A percentile compares a stretch with the other conserved stretches of the same genome.
phyloP scores from a whole-genome alignment of 768 basidiomycete species.

The Cystofilobasidium bisporidii region DNA sequence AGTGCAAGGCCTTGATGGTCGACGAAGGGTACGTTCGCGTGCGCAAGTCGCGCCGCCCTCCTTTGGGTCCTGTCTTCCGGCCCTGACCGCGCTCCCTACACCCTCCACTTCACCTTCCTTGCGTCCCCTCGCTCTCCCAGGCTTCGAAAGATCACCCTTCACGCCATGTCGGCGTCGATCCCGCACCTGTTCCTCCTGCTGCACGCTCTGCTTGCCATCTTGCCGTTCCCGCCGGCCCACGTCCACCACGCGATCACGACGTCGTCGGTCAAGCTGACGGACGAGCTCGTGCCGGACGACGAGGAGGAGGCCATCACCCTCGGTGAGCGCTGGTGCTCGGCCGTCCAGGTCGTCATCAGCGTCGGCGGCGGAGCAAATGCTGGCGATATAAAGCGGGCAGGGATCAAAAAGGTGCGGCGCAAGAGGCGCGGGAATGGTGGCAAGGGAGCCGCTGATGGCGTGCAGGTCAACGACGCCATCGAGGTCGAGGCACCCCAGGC shows the following conservation, averaged over 20 bases:
- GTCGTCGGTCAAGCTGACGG: constrained; percentile 25
- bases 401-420: constrained; percentile 19
- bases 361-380: constrained; percentile 8
- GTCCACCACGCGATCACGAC: constrained; percentile 34
- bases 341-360: constrained; percentile 14
- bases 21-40: constrained; percentile 38
- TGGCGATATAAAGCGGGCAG: constrained; percentile 14
- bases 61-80: too few relatives aligned
- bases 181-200: constrained; percentile 38
- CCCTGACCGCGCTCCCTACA: too few relatives aligned
- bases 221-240: constrained; percentile 36
- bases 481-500: too few relatives aligned
- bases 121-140: constrained; percentile 13
- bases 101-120: too few relatives aligned
- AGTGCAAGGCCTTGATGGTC: constrained; percentile 38
- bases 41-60: too few relatives aligned
- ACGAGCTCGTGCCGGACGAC: constrained; percentile 39
- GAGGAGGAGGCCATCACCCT: constrained; percentile 26
- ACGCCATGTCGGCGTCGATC: constrained; percentile 39
- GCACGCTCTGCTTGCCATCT: constrained; percentile 38
- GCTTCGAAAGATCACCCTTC: constrained; percentile 32
- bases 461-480: too few relatives aligned
- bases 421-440: constrained; percentile 18
- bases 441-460: not conserved
- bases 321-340: constrained; percentile 15